A percentile compares a stretch with the other conserved stretches of the same genome.
These are phyloP conservation scores for Blastobotrys apis DNA, from an alignment of 1,139 yeast species.

Conservation along the genomic window DNA sequence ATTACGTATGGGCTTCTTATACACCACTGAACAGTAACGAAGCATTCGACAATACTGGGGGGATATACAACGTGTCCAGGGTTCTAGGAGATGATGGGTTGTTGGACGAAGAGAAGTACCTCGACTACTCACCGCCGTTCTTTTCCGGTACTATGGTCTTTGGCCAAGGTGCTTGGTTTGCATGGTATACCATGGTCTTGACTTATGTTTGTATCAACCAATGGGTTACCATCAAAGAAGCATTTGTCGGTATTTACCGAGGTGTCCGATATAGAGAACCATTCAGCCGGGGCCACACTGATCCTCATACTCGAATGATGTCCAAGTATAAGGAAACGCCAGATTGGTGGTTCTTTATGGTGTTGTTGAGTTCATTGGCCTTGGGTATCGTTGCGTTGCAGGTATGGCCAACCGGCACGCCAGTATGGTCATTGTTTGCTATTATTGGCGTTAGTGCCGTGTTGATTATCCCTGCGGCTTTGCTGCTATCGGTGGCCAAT, in stretches of 20 bases:
- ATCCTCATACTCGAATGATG: conserved; percentile 48
- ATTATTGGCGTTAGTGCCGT: conserved; percentile 51
- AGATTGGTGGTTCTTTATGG: conserved; percentile 51
- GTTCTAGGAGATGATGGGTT: conserved; percentile 37
- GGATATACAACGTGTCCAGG: conserved; percentile 38
- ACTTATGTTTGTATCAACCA: conserved; percentile 24
- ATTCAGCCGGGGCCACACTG: conserved; percentile 30
- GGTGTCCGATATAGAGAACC: background rate
- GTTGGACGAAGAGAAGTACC: conserved; percentile 32
- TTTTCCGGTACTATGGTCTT: conserved; percentile 38
- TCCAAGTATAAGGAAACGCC: conserved; percentile 54
- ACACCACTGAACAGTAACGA: conserved; percentile 50
- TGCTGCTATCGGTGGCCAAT: conserved; percentile 51
- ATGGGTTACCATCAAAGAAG: background rate
- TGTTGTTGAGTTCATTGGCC: conserved; percentile 45
- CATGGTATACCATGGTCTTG: conserved; percentile 26
- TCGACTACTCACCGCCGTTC: conserved; percentile 45
- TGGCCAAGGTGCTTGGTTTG: conserved; percentile 37
- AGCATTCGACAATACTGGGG: conserved; percentile 47
- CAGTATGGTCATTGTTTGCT: conserved; percentile 52
- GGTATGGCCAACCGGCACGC: conserved; percentile 40
- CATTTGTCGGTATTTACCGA: conserved; percentile 19
- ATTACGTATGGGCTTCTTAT: conserved; percentile 48
- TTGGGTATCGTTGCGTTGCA: conserved; percentile 47
- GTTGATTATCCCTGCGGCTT: conserved; percentile 49